Evolutionary conservation across 345 rosid species (phyloP), one percentile per base, ranked within the genome.

Genomic region (Salix exigua): DNA sequence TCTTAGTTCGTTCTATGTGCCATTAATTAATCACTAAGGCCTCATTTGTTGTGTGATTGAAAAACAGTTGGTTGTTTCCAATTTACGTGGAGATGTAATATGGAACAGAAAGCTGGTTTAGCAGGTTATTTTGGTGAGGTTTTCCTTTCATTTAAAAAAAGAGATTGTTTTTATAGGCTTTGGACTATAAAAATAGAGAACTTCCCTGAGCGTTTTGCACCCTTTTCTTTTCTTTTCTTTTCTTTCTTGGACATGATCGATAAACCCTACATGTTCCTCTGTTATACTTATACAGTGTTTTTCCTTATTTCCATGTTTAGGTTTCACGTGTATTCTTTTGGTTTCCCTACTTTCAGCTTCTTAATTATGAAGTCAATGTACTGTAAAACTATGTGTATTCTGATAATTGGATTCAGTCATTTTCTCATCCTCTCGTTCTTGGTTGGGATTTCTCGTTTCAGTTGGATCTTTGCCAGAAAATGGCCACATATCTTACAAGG

Each of bases 401-500:
- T 60, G 63, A 35, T 70, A 16, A 42, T 25, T 26, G 60, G 7
- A 70, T 26, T 21, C 23, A 7, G 8, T 28, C 19, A 30, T 25
- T 55, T 71, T 71, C 62, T 53, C 44, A 71, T 71, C 18, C 25
- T 37, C 46, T 23, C 0, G 5, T 26, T 4, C 42, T 19, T 78
- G 42, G 19, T 44, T 70, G 38, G 18, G 18, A 10, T 77, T 33
- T 82, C 50, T 79, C 26, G 42, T 84, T 86, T 82, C 94, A 96
- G 99, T 78, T 96, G 99, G 99, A 93, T 96, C 84, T 93, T 92
- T 82, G 97, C 99, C 66, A 88, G 99, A 82, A 92, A 91, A 87
- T 96, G 98, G 99, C 97, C 94, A 16, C 85, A 81, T 78, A 71
- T 91, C n/a, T 89, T 96, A 75, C 94, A 89, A 86, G 97, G 98